Percentiles rank a stretch among this genome's conserved stretches.
These are phyloP conservation scores for Epichloe aotearoae DNA, from an alignment of 2,329 filamentous ascomycete genomes.

Conservation along the genomic window DNA sequence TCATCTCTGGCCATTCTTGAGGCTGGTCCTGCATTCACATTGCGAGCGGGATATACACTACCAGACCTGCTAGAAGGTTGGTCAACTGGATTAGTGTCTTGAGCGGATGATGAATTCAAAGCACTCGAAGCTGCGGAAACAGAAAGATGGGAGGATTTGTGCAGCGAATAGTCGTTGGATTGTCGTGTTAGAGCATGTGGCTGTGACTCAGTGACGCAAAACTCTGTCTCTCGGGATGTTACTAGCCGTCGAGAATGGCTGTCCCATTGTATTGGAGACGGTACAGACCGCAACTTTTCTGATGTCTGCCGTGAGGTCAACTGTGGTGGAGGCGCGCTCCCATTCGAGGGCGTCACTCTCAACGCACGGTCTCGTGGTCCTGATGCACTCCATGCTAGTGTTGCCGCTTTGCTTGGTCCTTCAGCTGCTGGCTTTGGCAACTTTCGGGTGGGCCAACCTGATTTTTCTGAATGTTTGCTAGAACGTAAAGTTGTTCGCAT, in stretches of 20 bases:
- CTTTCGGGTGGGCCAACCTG: conserved; percentile 25
- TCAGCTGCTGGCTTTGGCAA: conserved; percentile 30
- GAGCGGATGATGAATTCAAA: conserved; percentile 23
- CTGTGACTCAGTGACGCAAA: conserved; percentile 13
- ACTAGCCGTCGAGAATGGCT: conserved; percentile 41
- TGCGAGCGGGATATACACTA: conserved; percentile 5
- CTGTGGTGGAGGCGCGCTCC: conserved; percentile 9
- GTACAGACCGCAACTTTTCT: conserved; percentile 21
- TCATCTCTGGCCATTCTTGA: neutral
- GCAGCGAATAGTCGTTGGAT: conserved; percentile 26
- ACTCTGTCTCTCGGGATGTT: conserved; percentile 21
- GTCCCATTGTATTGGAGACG: conserved; percentile 35
- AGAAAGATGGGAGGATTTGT: conserved; percentile 33
- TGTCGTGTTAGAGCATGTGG: conserved; percentile 19
- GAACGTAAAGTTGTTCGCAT: conserved; percentile 49
- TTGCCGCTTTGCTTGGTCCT: conserved; percentile 50
- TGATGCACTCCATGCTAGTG: conserved; percentile 44
- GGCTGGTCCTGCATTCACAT: conserved; percentile 1
- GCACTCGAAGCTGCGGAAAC: conserved; percentile 45
- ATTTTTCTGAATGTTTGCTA: conserved; percentile 30
- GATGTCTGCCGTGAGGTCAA: conserved; percentile 13
- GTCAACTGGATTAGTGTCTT: conserved; percentile 12
- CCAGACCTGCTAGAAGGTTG: conserved; percentile 9
- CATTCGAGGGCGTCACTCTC: conserved; percentile 15
- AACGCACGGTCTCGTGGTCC: conserved; percentile 24